Percentiles rank a stretch among this genome's conserved stretches.
These are phyloP conservation scores for Uronychia setigera DNA, from an alignment of 73 alveolate species.

Conservation along the genomic window DNA sequence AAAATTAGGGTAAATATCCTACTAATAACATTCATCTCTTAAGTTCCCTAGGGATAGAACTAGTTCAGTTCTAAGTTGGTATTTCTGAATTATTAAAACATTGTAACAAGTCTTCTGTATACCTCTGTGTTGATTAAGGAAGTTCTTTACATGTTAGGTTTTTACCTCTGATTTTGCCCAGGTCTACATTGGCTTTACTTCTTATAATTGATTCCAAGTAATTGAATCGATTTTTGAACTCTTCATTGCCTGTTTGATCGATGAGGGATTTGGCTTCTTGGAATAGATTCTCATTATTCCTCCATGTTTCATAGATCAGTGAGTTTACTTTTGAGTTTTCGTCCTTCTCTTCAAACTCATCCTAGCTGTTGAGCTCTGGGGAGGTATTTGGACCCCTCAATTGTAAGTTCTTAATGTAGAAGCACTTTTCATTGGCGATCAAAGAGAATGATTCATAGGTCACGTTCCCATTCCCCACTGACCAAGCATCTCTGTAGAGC, in stretches of 20 bases:
- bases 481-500: slow-evolving; percentile 47
- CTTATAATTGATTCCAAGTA: not conserved
- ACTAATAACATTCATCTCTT: too few relatives aligned
- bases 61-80: too few relatives aligned
- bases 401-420: slow-evolving; percentile 25
- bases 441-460: slow-evolving; percentile 33
- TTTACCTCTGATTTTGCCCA: not conserved
- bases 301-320: not conserved
- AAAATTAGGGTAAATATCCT: too few relatives aligned
- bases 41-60: too few relatives aligned
- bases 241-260: not conserved
- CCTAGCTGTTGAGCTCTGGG: not conserved
- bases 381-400: not conserved
- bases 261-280: not conserved
- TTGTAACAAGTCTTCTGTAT: too few relatives aligned
- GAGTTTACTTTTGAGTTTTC: not conserved
- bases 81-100: too few relatives aligned
- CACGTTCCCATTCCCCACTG: slow-evolving; percentile 41
- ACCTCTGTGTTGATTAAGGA: too few relatives aligned
- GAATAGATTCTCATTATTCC: not conserved
- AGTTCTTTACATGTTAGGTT: too few relatives aligned
- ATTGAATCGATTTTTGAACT: not conserved
- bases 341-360: not conserved
- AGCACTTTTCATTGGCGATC: slow-evolving; percentile 29
- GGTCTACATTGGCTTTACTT: not conserved